Conservation (phyloP, 345 rosid species). For the Eutrema japonicum region DNA sequence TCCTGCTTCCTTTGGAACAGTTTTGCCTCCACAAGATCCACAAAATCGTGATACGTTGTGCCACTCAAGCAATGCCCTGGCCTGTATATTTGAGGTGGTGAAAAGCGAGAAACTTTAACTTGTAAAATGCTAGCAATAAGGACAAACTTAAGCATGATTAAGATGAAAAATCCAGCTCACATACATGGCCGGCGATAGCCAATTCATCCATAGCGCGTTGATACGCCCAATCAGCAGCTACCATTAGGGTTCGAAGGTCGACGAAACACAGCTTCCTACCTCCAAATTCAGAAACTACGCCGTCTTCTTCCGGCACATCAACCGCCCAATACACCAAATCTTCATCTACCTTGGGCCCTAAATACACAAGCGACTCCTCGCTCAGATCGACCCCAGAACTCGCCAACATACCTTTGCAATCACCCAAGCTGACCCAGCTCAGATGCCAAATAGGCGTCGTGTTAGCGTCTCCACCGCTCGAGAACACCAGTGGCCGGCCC, state of each 20-base stretch:
- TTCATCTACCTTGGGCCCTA: conserved; percentile 69
- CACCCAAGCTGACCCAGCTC: conserved; percentile 76
- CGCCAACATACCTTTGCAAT: conserved; percentile 54
- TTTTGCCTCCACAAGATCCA: conserved; percentile 75
- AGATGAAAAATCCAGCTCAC: conserved; percentile 41
- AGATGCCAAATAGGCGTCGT: conserved; percentile 69
- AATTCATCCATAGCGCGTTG: conserved; percentile 74
- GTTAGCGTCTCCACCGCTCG: conserved; percentile 47
- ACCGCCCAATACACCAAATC: conserved; percentile 82
- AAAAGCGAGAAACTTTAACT: neutral
- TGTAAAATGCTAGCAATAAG: neutral
- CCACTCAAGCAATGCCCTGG: conserved; percentile 91
- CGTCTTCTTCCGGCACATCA: conserved; percentile 57
- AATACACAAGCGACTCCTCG: conserved; percentile 66
- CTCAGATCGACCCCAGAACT: conserved; percentile 57
- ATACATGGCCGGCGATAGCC: conserved; percentile 95
- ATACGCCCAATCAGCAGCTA: conserved; percentile 93
- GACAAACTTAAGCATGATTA: neutral
- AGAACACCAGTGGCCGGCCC: conserved; percentile 79
- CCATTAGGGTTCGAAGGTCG: conserved; percentile 90
- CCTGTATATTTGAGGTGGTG: conserved; percentile 44
- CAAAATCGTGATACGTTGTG: conserved; percentile 68
- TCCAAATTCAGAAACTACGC: conserved; percentile 53
- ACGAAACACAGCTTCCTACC: conserved; percentile 63
- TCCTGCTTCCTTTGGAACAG: conserved; percentile 81